Conservation (phyloP, 257 asterid species). For the Nyctanthes arbortristis region DNA sequence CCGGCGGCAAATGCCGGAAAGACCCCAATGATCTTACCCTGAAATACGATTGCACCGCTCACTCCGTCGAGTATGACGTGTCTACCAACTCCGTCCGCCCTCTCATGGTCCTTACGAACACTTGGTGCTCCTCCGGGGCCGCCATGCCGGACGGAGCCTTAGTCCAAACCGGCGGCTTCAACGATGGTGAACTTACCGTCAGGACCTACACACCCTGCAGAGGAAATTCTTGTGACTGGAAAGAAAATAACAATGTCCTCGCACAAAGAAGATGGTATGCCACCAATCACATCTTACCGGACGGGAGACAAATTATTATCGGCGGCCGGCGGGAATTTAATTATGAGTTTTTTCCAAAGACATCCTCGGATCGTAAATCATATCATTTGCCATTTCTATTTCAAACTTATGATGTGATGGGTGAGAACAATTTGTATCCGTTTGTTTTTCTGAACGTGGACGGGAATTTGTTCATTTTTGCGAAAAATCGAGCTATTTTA, state of each 20-base stretch:
- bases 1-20: slow-evolving; percentile 41
- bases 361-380: not conserved
- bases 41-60: slow-evolving; percentile 52
- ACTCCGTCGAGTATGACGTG: slow-evolving; percentile 51
- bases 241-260: slow-evolving; percentile 25
- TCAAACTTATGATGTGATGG: slow-evolving; percentile 32
- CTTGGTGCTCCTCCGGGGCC: slow-evolving; percentile 69
- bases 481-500: slow-evolving; percentile 49
- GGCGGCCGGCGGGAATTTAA: slow-evolving; percentile 48
- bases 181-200: slow-evolving; percentile 48
- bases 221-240: slow-evolving; percentile 48
- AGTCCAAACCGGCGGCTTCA: slow-evolving; percentile 54
- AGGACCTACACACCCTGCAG: slow-evolving; percentile 38
- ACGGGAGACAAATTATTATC: slow-evolving; percentile 40
- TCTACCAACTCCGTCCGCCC: slow-evolving; percentile 47
- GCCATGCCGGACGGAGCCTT: slow-evolving; percentile 43
- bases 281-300: slow-evolving; percentile 46
- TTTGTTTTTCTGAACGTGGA: slow-evolving; percentile 46
- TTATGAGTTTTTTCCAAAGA: slow-evolving; percentile 51
- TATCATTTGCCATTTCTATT: slow-evolving; percentile 32
- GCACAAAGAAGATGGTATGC: slow-evolving; percentile 47
- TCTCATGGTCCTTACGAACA: slow-evolving; percentile 51
- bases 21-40: slow-evolving; percentile 23
- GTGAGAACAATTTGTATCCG: slow-evolving; percentile 56
- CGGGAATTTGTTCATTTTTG: slow-evolving; percentile 53